phyloP scores from a whole-genome alignment of 495 filamentous ascomycete genomes.

The Choiromyces venosus region DNA sequence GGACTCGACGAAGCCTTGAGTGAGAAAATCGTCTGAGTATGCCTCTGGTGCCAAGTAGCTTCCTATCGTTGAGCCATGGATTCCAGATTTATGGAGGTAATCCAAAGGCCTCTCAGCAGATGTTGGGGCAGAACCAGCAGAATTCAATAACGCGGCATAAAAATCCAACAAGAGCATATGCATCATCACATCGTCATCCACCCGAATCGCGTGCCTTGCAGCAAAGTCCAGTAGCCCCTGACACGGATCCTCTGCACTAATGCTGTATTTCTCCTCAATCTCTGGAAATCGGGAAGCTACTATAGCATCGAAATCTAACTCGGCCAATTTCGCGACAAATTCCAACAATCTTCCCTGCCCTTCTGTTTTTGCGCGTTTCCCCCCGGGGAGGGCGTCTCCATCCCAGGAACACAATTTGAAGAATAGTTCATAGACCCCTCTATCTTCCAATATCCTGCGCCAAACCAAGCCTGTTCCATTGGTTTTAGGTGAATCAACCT shows the following conservation, averaged over 20 bases:
- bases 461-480: slow-evolving; percentile 30
- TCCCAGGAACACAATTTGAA: slow-evolving; percentile 30
- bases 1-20: slow-evolving; percentile 28
- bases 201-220: slow-evolving; percentile 20
- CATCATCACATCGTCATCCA: slow-evolving; percentile 35
- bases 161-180: slow-evolving; percentile 39
- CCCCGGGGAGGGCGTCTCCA: slow-evolving; percentile 22
- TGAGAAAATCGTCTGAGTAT: slow-evolving; percentile 28
- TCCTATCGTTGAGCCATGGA: slow-evolving; percentile 21
- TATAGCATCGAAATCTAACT: slow-evolving; percentile 23
- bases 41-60: slow-evolving; percentile 28
- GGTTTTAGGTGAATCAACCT: slow-evolving; percentile 11
- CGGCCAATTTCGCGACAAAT: slow-evolving; percentile 24
- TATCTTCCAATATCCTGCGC: slow-evolving; percentile 28
- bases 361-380: slow-evolving; percentile 22
- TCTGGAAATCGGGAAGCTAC: slow-evolving; percentile 17
- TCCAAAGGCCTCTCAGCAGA: slow-evolving; percentile 15
- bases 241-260: slow-evolving; percentile 1
- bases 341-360: slow-evolving; percentile 30
- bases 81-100: slow-evolving; percentile 25
- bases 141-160: slow-evolving; percentile 23
- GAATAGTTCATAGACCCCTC: slow-evolving; percentile 32
- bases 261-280: slow-evolving; percentile 25
- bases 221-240: slow-evolving; percentile 32
- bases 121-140: not conserved